A percentile compares a stretch with the other conserved stretches of the same genome.
phyloP scores from a whole-genome alignment of 2,329 filamentous ascomycete species.

The Sphaerulina vaccinii region DNA sequence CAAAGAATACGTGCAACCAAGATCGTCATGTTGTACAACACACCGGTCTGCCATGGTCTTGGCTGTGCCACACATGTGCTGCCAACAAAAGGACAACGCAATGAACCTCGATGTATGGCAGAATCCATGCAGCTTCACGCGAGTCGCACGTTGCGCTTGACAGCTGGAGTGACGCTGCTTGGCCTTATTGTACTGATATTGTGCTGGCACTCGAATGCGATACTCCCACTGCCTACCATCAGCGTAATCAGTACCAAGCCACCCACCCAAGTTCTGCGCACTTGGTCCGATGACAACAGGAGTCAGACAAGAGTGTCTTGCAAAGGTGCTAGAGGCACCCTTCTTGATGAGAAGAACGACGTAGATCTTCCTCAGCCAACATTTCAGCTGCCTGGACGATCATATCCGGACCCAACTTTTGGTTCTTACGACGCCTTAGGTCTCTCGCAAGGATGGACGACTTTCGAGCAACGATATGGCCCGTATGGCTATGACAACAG shows the following conservation, averaged over 20 bases:
- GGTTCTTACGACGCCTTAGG: slow-evolving; percentile 25
- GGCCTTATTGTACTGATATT: not conserved
- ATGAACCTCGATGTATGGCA: not conserved
- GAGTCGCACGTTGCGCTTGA: slow-evolving; percentile 1
- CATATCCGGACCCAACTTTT: slow-evolving; percentile 10
- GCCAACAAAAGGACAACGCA: not conserved
- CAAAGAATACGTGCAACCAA: not conserved
- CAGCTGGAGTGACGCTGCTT: not conserved
- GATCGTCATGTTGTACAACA: not conserved
- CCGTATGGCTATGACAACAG: not conserved
- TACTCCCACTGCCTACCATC: not conserved
- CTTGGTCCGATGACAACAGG: not conserved
- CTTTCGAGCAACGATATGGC: slow-evolving; percentile 44
- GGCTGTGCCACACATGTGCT: not conserved
- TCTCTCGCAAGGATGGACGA: slow-evolving; percentile 61
- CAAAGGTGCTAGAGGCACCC: not conserved
- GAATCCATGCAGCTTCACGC: not conserved
- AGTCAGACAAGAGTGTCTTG: not conserved
- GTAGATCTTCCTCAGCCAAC: not conserved
- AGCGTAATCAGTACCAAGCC: not conserved
- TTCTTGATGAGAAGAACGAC: not conserved
- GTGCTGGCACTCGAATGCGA: not conserved
- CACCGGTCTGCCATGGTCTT: not conserved
- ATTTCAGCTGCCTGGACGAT: not conserved
- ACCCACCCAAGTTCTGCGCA: not conserved